A percentile compares a stretch with the other conserved stretches of the same genome.
Evolutionary conservation across 2,329 filamentous ascomycete genomes (phyloP).

Genomic region (Kalmusia sp.): DNA sequence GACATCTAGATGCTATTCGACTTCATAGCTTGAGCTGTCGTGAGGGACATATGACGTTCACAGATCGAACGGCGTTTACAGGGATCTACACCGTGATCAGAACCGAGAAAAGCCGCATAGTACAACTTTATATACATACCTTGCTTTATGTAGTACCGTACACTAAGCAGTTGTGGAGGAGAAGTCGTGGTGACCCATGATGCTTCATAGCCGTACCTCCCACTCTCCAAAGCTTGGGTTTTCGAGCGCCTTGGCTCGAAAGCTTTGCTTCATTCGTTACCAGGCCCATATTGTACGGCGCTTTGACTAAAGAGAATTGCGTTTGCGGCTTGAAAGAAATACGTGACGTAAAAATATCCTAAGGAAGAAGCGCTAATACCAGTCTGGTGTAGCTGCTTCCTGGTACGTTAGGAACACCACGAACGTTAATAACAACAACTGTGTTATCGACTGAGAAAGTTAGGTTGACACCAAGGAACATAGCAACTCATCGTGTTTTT

Average conservation of each 20-base stretch:
- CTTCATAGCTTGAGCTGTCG: background rate
- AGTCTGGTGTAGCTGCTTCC: background rate
- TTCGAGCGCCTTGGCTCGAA: constrained; percentile 1
- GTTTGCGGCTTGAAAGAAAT: background rate
- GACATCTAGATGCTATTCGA: background rate
- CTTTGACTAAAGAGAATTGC: constrained; percentile 1
- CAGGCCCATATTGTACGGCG: background rate
- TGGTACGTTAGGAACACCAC: too few relatives aligned
- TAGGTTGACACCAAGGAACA: too few relatives aligned
- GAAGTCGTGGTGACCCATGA: background rate
- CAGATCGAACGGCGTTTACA: too few relatives aligned
- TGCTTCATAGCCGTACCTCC: background rate
- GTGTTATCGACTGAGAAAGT: too few relatives aligned
- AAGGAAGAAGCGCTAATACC: background rate
- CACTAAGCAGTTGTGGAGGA: background rate
- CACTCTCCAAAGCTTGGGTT: background rate
- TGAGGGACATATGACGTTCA: background rate
- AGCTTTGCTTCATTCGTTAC: background rate
- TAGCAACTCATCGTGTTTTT: too few relatives aligned
- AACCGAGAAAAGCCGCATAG: background rate
- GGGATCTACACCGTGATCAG: background rate
- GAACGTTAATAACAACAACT: too few relatives aligned
- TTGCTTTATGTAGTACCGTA: background rate
- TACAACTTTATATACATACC: background rate
- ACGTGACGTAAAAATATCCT: constrained; percentile 2